Base-by-base conservation (phyloP, 305 asterid species). In the Nicotiana rustica region DNA sequence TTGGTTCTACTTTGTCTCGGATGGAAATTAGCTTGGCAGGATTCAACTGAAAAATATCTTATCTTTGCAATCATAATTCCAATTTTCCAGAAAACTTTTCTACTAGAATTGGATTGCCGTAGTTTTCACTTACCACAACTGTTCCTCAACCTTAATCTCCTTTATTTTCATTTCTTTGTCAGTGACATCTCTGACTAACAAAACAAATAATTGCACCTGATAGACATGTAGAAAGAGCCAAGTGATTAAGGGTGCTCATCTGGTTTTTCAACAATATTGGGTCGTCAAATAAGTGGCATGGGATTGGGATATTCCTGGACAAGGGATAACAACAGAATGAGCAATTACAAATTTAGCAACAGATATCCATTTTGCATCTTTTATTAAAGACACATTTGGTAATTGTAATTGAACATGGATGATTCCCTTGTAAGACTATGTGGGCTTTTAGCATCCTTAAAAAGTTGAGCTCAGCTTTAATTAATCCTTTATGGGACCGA, bases 251-350 rank as follows among this genome's bases (percentile, higher is more conserved):
- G 36, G 36, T 10, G 68, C 36, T 62, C 68, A 62, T 62, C 35
- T 62, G 68, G n/a, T 21, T 10, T 62, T 62, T 62, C 36, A 10
- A 21, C 38, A 64, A 64, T 64, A 21, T 64, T 64, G n/a, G 68
- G 38, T 64, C 36, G 68, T 36, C 68, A 64, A 64, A 65, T 65
- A 64, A 64, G 68, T 64, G 14, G 41, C 41, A 65, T 29, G 41
- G 69, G 38, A 18, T 41, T 65, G 41, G 70, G 2, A 21, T 64
- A 64, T 25, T 25, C 36, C 36, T 21, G 12, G 25, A 10, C 36
- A 25, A 12, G 36, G 68, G 68, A 64, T 17, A 64, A 25, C 70
- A 5, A 29, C 18, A 65, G 18, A 65, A 65, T 65, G 41, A 65
- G 36, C 41, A 65, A 25, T 65, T 65, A 13, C 6, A 25, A 29